A percentile compares a stretch with the other conserved stretches of the same genome.
Evolutionary conservation across 306 rosid genomes (phyloP).

Genomic region (Alnus rubra): DNA sequence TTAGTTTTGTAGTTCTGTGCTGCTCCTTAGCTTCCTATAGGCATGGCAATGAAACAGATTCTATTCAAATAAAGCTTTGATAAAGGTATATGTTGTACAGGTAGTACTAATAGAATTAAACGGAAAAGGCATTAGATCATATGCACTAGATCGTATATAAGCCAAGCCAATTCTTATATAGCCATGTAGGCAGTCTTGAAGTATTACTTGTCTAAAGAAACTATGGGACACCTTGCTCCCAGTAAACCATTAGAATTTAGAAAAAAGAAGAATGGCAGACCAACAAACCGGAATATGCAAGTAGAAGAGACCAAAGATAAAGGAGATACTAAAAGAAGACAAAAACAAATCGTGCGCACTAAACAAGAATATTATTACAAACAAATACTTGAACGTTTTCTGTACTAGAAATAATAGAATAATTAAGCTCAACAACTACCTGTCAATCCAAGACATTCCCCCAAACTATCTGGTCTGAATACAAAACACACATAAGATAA

Average conservation of each 20-base stretch:
- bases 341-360: background rate
- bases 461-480: background rate
- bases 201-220: background rate
- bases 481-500: background rate
- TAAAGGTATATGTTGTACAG: background rate
- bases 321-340: background rate
- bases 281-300: background rate
- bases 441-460: background rate
- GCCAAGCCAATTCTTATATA: constrained; percentile 5
- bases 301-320: background rate
- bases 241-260: background rate
- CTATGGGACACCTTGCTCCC: constrained; percentile 3
- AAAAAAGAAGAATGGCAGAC: background rate
- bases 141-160: background rate
- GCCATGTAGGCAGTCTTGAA: constrained; percentile 8
- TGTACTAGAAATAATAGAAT: background rate
- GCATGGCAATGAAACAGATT: constrained; percentile 35
- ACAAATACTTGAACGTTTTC: background rate
- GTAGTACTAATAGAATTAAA: constrained; percentile 8
- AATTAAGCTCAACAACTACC: background rate
- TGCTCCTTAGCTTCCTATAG: constrained; percentile 87
- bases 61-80: constrained; percentile 20
- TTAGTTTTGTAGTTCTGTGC: constrained; percentile 86
- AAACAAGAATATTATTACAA: background rate
- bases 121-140: constrained; percentile 4